A percentile compares a stretch with the other conserved stretches of the same genome.
Evolutionary conservation across 208 protist species (phyloP).

Genomic region (Plasmodiophora brassicae): DNA sequence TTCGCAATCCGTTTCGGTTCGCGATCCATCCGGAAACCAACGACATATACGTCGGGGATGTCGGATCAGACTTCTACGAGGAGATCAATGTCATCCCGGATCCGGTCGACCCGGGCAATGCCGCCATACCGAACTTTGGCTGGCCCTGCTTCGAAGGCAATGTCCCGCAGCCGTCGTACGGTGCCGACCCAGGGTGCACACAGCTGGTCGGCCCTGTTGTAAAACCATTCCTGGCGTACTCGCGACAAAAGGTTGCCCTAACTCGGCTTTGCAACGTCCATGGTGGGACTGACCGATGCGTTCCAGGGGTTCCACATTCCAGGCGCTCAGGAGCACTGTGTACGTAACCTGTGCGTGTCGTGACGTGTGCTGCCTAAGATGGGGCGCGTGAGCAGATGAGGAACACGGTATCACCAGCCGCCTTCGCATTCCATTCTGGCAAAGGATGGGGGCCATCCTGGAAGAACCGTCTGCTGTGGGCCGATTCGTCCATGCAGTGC

Average conservation of each 20-base stretch:
- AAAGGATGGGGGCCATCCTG: background rate
- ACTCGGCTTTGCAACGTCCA: no score
- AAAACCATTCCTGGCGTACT: background rate
- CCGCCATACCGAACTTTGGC: background rate
- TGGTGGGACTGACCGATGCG: no score
- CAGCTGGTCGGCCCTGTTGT: background rate
- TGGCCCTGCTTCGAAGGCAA: slow-evolving; percentile 17
- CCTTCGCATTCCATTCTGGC: background rate
- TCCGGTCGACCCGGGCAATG: background rate
- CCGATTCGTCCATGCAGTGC: slow-evolving; percentile 18
- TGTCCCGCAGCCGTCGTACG: background rate
- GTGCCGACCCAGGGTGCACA: background rate
- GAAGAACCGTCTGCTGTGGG: slow-evolving; percentile 4
- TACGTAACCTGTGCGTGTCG: no score
- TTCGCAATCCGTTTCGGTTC: background rate
- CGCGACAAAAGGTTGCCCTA: no score
- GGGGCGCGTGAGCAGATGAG: no score
- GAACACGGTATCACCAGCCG: background rate
- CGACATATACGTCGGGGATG: slow-evolving; percentile 17
- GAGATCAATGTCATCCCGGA: background rate
- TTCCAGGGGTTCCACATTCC: background rate
- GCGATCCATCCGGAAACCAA: background rate
- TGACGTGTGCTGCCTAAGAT: no score
- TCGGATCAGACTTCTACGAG: slow-evolving; percentile 18
- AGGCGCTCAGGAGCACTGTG: background rate